phyloP scores from a whole-genome alignment of 805 yeast genomes.

The Wickerhamomyces alni region DNA sequence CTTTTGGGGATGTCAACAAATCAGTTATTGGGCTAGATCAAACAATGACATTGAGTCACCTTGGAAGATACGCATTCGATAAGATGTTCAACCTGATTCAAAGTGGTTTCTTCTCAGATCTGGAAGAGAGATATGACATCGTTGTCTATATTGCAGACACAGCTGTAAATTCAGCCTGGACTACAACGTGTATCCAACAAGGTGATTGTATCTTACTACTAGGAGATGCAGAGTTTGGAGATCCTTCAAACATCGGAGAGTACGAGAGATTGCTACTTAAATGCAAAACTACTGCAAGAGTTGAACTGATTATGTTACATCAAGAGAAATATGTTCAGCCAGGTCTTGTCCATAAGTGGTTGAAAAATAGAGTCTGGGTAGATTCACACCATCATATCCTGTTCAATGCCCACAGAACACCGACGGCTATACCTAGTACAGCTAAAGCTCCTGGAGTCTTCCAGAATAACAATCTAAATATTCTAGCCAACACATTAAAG shows the following conservation, averaged over 20 bases:
- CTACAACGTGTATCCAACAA: conserved; percentile 85
- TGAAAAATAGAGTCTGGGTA: conserved; percentile 83
- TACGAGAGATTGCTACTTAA: conserved; percentile 73
- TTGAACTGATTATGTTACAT: conserved; percentile 81
- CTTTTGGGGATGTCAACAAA: conserved; percentile 66
- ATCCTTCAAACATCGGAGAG: conserved; percentile 65
- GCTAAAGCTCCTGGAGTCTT: conserved; percentile 7
- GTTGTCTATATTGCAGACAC: conserved; percentile 88
- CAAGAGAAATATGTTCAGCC: conserved; percentile 78
- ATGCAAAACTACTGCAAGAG: conserved; percentile 76
- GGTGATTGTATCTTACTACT: conserved; percentile 90
- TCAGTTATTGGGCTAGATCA: conserved; percentile 79
- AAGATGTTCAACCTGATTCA: conserved; percentile 79
- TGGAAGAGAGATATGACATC: conserved; percentile 86
- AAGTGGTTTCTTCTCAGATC: conserved; percentile 82
- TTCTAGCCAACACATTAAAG: conserved; percentile 23
- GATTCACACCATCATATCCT: conserved; percentile 91
- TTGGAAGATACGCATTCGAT: conserved; percentile 92
- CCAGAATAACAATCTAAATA: conserved; percentile 4
- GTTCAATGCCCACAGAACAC: conserved; percentile 34
- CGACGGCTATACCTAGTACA: conserved; percentile 7
- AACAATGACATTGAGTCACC: conserved; percentile 66
- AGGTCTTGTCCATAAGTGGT: conserved; percentile 82
- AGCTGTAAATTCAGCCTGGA: conserved; percentile 79
- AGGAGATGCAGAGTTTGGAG: conserved; percentile 71